phyloP scores from a whole-genome alignment of 129 eudicot species.

The Oenanthe sinensis region DNA sequence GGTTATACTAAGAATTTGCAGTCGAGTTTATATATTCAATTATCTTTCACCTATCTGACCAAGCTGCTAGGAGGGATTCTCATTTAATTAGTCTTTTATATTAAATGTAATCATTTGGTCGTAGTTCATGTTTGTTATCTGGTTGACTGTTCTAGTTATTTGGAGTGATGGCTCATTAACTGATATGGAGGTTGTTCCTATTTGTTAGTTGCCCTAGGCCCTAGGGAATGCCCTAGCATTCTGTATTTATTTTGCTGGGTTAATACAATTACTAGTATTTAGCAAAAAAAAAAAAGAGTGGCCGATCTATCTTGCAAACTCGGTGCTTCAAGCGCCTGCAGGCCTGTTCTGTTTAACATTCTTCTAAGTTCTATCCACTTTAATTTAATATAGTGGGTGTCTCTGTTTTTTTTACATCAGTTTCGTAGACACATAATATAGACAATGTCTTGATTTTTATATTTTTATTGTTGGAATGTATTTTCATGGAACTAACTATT shows the following conservation, averaged over 20 bases:
- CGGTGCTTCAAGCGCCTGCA: constrained; percentile 3
- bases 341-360: background rate
- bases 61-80: background rate
- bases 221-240: no score
- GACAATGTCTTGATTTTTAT: background rate
- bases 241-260: no score
- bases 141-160: no score
- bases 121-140: no score
- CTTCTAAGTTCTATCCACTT: background rate
- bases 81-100: no score
- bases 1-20: background rate
- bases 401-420: background rate
- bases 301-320: background rate
- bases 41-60: background rate
- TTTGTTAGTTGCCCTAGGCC: no score
- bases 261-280: no score
- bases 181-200: no score
- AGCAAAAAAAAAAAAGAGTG: background rate
- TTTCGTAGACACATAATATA: background rate
- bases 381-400: background rate
- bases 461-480: background rate
- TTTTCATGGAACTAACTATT: background rate
- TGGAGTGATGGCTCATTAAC: no score
- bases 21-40: background rate
- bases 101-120: no score